These are phyloP conservation scores for Xylariomycetidae sp. DNA, from an alignment of 2,329 filamentous ascomycete genomes.

Conservation along the genomic window DNA sequence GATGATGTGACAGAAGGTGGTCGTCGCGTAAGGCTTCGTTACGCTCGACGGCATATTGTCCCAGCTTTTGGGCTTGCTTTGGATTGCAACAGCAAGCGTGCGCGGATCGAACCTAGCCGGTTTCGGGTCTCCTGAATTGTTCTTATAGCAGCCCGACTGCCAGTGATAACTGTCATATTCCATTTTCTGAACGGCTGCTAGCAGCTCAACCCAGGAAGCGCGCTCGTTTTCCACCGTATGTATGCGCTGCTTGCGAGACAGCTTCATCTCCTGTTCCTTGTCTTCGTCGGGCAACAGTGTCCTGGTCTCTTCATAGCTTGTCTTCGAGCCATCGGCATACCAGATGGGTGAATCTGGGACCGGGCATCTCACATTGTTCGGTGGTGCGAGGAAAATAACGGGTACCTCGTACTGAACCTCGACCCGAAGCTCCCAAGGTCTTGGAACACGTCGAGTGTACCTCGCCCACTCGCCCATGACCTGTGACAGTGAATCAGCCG, in stretches of 20 bases:
- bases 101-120: constrained; percentile 1
- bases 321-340: constrained; percentile 12
- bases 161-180: constrained; percentile 26
- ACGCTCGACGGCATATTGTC: constrained; percentile 20
- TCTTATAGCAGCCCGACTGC: constrained; percentile 9
- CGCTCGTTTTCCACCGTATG: constrained; percentile 33
- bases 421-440: constrained; percentile 15
- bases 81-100: constrained; percentile 16
- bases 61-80: constrained; percentile 16
- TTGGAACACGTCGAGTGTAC: constrained; percentile 10
- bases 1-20: constrained; percentile 50
- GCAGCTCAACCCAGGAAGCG: constrained; percentile 31
- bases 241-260: constrained; percentile 12
- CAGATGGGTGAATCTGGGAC: constrained; percentile 11
- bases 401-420: constrained; percentile 20
- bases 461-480: constrained; percentile 19
- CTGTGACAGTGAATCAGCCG: constrained; percentile 10
- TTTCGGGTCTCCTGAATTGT: neutral
- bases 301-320: constrained; percentile 13
- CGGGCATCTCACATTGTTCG: constrained; percentile 12
- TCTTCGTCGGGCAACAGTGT: constrained; percentile 4
- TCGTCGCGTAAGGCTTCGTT: constrained; percentile 36
- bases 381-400: constrained; percentile 16
- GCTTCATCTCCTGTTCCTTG: constrained; percentile 5
- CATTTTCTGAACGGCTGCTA: constrained; percentile 26